phyloP scores from a whole-genome alignment of 495 filamentous ascomycete genomes.

The Hyaloscypha finlandica region DNA sequence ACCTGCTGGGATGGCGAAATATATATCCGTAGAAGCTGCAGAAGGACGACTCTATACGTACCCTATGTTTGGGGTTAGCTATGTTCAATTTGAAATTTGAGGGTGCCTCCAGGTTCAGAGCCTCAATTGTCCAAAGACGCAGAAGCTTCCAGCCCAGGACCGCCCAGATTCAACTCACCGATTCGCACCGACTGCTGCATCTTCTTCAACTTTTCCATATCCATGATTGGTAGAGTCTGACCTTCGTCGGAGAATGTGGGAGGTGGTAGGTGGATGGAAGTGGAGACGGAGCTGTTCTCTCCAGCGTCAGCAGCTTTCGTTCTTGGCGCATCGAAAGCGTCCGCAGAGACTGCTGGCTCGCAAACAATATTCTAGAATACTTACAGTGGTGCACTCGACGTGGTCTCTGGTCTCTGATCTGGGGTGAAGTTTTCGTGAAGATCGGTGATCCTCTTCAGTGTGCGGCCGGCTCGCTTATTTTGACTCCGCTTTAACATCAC shows the following conservation, averaged over 20 bases:
- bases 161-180: slow-evolving; percentile 56
- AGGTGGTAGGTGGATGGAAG: slow-evolving; percentile 5
- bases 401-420: neutral
- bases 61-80: slow-evolving; percentile 26
- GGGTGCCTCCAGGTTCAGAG: neutral
- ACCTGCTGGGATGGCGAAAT: neutral
- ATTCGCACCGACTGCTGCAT: slow-evolving; percentile 76
- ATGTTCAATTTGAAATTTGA: neutral
- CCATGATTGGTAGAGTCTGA: slow-evolving; percentile 54
- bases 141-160: neutral
- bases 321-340: too few relatives aligned
- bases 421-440: neutral
- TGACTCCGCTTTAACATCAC: neutral
- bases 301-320: slow-evolving; percentile 1
- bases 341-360: neutral
- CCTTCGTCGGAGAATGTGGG: slow-evolving; percentile 27
- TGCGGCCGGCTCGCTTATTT: slow-evolving; percentile 1
- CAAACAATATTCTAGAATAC: neutral
- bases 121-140: slow-evolving; percentile 11
- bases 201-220: slow-evolving; percentile 73
- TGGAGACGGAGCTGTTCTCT: neutral
- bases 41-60: slow-evolving; percentile 32
- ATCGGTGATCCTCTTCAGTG: neutral
- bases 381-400: neutral
- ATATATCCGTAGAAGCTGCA: slow-evolving; percentile 3